Evolutionary conservation across 345 rosid genomes (phyloP), one percentile per base, ranked within the genome.

Genomic region (Populus ilicifolia): DNA sequence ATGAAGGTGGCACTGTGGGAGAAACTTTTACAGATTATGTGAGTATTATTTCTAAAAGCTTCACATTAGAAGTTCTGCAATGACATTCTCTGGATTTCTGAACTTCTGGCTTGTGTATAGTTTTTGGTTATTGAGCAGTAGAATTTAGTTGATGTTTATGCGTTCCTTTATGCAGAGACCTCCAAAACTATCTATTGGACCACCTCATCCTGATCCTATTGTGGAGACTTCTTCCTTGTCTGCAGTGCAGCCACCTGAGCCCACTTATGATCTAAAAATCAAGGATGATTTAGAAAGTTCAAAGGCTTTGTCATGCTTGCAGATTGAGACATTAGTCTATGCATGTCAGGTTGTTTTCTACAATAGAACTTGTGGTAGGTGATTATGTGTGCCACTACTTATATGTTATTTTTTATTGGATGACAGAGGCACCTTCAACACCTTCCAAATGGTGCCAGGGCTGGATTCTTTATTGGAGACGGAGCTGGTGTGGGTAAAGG

Each of bases 401-500:
- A 74, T 84, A 52, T 77, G 77, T 70, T 83, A 50, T 56, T 71
- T 74, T 67, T 81, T 64, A 59, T 83, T 76, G 79, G 75, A 78
- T 86, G 73, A 79, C 85, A 95, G 99, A 89, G 99, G 82, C 96
- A 95, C 85, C 91, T 88, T 70, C 98, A 95, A 76, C 94, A 92
- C 88, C 99, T 93, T 74, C 92, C 90, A 68, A 85, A 83, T 88
- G 90, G 92, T 84, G 77, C 84, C 36, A 90, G 99, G 87, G 99
- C 98, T 33, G 99, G 99, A 27, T 95, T 93, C 78, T 95, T 95
- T 86, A 74, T 93, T 85, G 99, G 99, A 86, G 99, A 95, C 82
- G 99, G 99, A 83, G 98, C 99, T 86, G 99, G 99, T 77, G 97
- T 95, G 79, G 98, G 99, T 67, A 95, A 95, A 88, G 99, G 99